Percentiles rank a stretch among this genome's conserved stretches.
phyloP scores from a whole-genome alignment of 192 early-diverging fungal species.

The Linnemannia schmuckeri region DNA sequence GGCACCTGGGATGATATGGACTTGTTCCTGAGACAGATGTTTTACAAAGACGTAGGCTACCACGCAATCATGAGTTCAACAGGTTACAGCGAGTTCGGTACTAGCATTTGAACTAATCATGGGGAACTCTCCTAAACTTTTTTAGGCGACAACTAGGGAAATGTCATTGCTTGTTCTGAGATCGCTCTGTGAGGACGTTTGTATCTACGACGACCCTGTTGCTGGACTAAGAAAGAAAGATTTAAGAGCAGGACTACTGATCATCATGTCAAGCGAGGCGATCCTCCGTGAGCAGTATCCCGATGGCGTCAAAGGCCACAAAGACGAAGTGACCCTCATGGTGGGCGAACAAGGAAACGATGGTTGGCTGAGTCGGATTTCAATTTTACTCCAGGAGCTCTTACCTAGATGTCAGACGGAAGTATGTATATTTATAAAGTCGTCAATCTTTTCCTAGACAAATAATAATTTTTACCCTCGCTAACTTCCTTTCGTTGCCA shows the following conservation, averaged over 20 bases:
- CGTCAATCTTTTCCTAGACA: background rate
- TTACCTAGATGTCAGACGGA: slow-evolving; percentile 35
- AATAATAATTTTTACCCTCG: background rate
- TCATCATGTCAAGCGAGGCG: slow-evolving; percentile 63
- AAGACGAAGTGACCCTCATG: slow-evolving; percentile 60
- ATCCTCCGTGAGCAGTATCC: slow-evolving; percentile 61
- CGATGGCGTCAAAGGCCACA: slow-evolving; percentile 56
- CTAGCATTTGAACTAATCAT: background rate
- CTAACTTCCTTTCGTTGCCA: background rate
- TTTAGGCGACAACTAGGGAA: slow-evolving; percentile 65
- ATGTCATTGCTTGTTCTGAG: slow-evolving; percentile 66
- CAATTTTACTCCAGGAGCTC: slow-evolving; percentile 36
- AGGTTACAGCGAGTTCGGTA: background rate
- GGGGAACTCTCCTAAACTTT: background rate
- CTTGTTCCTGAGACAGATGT: slow-evolving; percentile 58
- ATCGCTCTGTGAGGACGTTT: slow-evolving; percentile 73
- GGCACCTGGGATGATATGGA: slow-evolving; percentile 72
- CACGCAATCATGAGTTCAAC: background rate
- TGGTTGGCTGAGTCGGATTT: slow-evolving; percentile 69
- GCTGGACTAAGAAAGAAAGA: slow-evolving; percentile 70
- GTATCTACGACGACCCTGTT: slow-evolving; percentile 70
- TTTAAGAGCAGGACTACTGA: slow-evolving; percentile 66
- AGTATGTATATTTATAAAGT: background rate
- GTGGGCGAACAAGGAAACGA: slow-evolving; percentile 64
- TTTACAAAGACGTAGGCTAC: slow-evolving; percentile 52